These are phyloP conservation scores for Babesia bigemina DNA, from an alignment of 169 alveolate genomes.

Conservation along the genomic window DNA sequence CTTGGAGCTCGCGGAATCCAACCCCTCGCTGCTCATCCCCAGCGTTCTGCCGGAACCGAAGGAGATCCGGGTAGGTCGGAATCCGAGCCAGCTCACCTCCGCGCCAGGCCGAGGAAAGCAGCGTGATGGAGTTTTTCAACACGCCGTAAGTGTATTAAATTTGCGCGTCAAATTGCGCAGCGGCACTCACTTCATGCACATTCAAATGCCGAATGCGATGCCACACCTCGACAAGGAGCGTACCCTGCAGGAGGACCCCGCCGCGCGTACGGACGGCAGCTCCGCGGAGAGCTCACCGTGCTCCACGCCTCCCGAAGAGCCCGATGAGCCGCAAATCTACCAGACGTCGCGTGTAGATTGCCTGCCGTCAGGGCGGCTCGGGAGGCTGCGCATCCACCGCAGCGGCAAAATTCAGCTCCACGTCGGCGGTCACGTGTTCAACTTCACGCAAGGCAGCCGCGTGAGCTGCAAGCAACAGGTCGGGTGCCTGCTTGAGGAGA, in stretches of 20 bases:
- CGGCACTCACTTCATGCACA: slow-evolving; percentile 62
- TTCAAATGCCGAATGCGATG: slow-evolving; percentile 68
- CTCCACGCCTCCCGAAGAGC: background rate
- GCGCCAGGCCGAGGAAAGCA: background rate
- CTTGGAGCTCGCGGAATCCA: slow-evolving; percentile 40
- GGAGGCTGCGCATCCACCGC: slow-evolving; percentile 48
- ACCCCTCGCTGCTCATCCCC: slow-evolving; percentile 52
- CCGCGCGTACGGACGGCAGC: background rate
- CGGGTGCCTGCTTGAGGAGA: slow-evolving; percentile 62
- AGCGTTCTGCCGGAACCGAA: slow-evolving; percentile 45
- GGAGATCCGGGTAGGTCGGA: slow-evolving; percentile 31
- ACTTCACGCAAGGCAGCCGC: slow-evolving; percentile 47
- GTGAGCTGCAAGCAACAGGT: slow-evolving; percentile 67
- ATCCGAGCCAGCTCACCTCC: background rate
- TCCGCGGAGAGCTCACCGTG: background rate
- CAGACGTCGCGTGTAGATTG: slow-evolving; percentile 38
- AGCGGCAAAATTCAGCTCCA: slow-evolving; percentile 66
- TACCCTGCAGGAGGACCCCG: slow-evolving; percentile 1
- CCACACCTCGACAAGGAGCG: slow-evolving; percentile 56
- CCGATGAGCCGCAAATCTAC: slow-evolving; percentile 31
- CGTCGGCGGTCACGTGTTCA: slow-evolving; percentile 62
- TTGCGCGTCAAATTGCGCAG: slow-evolving; percentile 3
- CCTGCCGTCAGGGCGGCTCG: slow-evolving; percentile 63
- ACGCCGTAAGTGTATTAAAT: slow-evolving; percentile 27
- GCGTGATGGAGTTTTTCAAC: slow-evolving; percentile 39